Evolutionary conservation across 1,284 basidiomycete species (phyloP).

Genomic region (Stereum hirsutum): DNA sequence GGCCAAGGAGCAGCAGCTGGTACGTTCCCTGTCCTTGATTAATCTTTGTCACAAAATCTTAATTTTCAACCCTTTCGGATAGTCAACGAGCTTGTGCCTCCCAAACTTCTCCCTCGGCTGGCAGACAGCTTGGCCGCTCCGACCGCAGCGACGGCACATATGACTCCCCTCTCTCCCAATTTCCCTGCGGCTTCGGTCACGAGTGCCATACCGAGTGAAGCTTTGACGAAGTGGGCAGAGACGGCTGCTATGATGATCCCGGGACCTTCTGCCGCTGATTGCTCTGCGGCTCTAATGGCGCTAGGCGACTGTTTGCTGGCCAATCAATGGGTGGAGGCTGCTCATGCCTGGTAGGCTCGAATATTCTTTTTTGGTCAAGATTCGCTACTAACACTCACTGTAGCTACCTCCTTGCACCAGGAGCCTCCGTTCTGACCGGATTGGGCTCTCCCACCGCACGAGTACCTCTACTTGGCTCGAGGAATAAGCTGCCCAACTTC

Average conservation of each 20-base stretch:
- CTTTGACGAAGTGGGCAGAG: constrained; percentile 77
- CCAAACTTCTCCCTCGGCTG: constrained; percentile 37
- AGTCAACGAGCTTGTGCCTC: constrained; percentile 76
- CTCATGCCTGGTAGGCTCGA: constrained; percentile 75
- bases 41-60: constrained; percentile 6
- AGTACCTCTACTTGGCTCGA: constrained; percentile 58
- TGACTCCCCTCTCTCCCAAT: constrained; percentile 59
- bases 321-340: constrained; percentile 75
- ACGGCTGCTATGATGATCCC: constrained; percentile 80
- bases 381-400: constrained; percentile 9
- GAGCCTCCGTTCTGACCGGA: constrained; percentile 71
- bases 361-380: constrained; percentile 1
- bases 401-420: constrained; percentile 85
- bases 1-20: constrained; percentile 75
- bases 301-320: constrained; percentile 78
- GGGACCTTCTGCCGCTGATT: constrained; percentile 57
- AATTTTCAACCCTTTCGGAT: not conserved
- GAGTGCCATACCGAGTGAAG: constrained; percentile 41
- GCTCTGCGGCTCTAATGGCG: constrained; percentile 71
- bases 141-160: constrained; percentile 19
- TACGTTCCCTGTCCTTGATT: constrained; percentile 24
- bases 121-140: constrained; percentile 30
- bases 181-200: constrained; percentile 36
- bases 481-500: constrained; percentile 46
- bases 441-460: constrained; percentile 52